A percentile compares a stretch with the other conserved stretches of the same genome.
Conservation (phyloP, 2,329 filamentous ascomycete genomes). For the Diatrype stigma region DNA sequence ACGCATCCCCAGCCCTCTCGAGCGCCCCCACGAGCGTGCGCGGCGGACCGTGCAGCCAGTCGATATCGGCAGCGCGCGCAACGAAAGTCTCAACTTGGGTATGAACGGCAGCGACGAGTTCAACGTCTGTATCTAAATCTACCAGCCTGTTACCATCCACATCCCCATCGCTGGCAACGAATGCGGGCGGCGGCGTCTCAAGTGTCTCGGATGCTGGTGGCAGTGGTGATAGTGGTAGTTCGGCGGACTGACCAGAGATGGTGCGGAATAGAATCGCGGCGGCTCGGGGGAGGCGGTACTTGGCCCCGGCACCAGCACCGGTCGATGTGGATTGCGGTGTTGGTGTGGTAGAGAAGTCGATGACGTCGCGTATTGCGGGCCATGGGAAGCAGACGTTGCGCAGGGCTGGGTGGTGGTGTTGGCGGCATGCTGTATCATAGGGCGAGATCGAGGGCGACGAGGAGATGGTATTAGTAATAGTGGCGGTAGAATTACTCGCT, state of each 20-base stretch:
- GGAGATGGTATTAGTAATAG: not conserved
- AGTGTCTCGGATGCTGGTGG: too few species aligned
- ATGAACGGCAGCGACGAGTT: not conserved
- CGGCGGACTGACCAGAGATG: slow-evolving; percentile 3
- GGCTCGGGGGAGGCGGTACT: slow-evolving; percentile 5
- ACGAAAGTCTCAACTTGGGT: slow-evolving; percentile 1
- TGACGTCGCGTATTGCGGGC: slow-evolving; percentile 5
- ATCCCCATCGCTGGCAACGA: not conserved
- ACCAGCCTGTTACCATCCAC: not conserved
- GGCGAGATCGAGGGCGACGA: not conserved
- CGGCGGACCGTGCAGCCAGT: not conserved
- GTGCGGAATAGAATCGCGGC: slow-evolving; percentile 4
- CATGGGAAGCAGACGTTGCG: slow-evolving; percentile 7
- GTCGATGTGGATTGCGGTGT: too few species aligned
- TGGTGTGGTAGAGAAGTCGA: slow-evolving; percentile 1
- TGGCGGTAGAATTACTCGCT: not conserved
- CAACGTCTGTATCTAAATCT: not conserved
- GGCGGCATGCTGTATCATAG: slow-evolving; percentile 2
- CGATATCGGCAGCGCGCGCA: not conserved
- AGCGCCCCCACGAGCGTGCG: not conserved
- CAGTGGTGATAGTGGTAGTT: slow-evolving; percentile 6
- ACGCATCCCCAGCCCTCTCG: not conserved
- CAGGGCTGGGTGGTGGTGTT: slow-evolving; percentile 1
- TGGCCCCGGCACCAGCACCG: too few species aligned
- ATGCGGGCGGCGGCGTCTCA: slow-evolving; percentile 6